Evolutionary conservation across 805 yeast species (phyloP), one percentile per base, ranked within the genome.

Genomic region (Yamadazyma ubonensis): DNA sequence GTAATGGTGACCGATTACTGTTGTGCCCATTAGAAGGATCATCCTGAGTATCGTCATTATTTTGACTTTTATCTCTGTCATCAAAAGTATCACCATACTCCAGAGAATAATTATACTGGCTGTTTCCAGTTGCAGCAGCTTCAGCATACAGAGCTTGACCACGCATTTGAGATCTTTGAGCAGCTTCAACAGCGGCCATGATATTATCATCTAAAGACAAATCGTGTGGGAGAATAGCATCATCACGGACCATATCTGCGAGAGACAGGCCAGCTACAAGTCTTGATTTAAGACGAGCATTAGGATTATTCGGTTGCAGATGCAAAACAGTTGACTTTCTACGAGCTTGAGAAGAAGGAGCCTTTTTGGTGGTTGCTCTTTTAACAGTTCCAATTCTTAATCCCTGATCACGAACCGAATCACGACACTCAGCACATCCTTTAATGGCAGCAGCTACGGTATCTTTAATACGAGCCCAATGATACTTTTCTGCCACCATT

Each of bases 401-500:
- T 11, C 33, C 35, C 22, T 17, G 30, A 25, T 22, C 21, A 4
- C 15, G 12, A 17, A n/a, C 15, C 19, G 62, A 71, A 45, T 79
- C 82, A 27, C 83, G 69, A 59, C 98, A 91, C 36, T 79, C 83
- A 2, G 72, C 68, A 58, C 98, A 93, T 44, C 79, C 76, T 39
- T 82, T 71, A 38, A 90, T 81, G 1, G 87, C 91, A 21, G 79
- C 78, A 1, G 85, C 81, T 1, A 86, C 96, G 0, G 96, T 87
- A 41, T 79, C 88, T 61, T 93, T 90, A 47, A 91, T 85, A 37
- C 95, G 76, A 1, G 88, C 78, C 97, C 98, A 91, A 59, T 88
- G 95, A 51, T 85, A 91, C 50, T 77, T 76, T 46, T 85, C 93
- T 1, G 90, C 77, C 12, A 93, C 77, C 12, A 75, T 64, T 0